A percentile compares a stretch with the other conserved stretches of the same genome.
Evolutionary conservation across 768 basidiomycete genomes (phyloP).

Genomic region (Crepidotus variabilis): DNA sequence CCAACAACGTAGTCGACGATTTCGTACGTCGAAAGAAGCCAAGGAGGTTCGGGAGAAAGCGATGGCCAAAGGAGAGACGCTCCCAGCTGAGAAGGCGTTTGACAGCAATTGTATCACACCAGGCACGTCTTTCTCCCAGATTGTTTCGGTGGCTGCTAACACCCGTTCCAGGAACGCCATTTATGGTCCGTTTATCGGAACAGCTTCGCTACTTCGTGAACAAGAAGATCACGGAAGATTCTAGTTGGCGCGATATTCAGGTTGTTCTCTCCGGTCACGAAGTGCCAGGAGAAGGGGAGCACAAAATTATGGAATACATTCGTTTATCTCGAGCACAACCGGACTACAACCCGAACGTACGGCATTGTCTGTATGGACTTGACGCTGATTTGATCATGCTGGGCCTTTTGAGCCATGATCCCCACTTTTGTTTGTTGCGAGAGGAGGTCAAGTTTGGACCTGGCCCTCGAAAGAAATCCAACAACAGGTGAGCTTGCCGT

Average conservation of each 20-base stretch:
- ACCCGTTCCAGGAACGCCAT: conserved; percentile 68
- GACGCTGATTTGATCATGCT: conserved; percentile 99
- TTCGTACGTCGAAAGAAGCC: conserved; percentile 92
- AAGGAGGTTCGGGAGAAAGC: conserved; percentile 87
- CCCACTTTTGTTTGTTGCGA: conserved; percentile 94
- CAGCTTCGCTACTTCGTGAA: conserved; percentile 96
- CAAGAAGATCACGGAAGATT: conserved; percentile 97
- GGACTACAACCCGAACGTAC: conserved; percentile 92
- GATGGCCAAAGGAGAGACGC: conserved; percentile 79
- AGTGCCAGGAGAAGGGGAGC: conserved; percentile 98
- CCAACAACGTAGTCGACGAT: conserved; percentile 91
- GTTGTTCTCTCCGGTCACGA: conserved; percentile 97
- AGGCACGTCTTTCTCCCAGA: conserved; percentile 44
- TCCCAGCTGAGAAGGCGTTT: conserved; percentile 93
- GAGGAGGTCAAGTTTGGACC: conserved; percentile 99
- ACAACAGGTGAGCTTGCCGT: conserved; percentile 34
- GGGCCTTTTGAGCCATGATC: conserved; percentile 94
- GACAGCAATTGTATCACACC: conserved; percentile 99
- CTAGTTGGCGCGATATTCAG: conserved; percentile 89
- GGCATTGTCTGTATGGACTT: conserved; percentile 97
- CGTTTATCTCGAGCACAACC: conserved; percentile 91
- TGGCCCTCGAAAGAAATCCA: conserved; percentile 65
- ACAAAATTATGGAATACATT: conserved; percentile 99
- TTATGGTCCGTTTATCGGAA: conserved; percentile 90
- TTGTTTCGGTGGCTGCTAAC: not conserved